A percentile compares a stretch with the other conserved stretches of the same genome.
These are phyloP conservation scores for Gossypium gossypioides DNA, from an alignment of 441 rosid species.

Conservation along the genomic window DNA sequence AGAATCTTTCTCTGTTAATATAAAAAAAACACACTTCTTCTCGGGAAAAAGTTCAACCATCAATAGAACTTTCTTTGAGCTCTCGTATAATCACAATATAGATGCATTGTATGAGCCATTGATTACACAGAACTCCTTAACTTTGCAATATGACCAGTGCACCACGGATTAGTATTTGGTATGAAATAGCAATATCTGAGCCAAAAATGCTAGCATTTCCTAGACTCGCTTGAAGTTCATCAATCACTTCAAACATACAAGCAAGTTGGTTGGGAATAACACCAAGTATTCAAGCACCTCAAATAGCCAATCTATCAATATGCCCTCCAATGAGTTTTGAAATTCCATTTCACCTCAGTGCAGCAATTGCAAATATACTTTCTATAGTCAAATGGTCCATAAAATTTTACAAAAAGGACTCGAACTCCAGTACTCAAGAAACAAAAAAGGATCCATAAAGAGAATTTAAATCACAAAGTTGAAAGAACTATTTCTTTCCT, in stretches of 20 bases:
- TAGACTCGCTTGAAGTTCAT: background rate
- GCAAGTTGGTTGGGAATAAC: background rate
- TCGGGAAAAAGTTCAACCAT: too few species aligned
- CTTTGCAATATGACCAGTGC: background rate
- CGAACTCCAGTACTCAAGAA: background rate
- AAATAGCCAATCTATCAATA: background rate
- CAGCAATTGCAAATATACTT: background rate
- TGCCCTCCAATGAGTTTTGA: background rate
- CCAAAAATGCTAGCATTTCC: background rate
- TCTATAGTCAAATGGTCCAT: background rate
- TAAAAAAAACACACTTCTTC: too few species aligned
- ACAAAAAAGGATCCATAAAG: background rate
- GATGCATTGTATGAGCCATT: background rate
- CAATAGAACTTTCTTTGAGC: background rate
- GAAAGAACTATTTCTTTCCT: background rate
- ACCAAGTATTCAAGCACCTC: background rate
- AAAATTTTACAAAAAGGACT: constrained; percentile 2
- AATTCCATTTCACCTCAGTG: background rate
- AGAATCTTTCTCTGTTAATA: background rate
- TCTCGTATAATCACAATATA: background rate
- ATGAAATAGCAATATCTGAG: background rate
- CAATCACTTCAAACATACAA: background rate
- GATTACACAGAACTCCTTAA: background rate
- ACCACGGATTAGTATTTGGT: background rate
- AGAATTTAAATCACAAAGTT: background rate